phyloP scores from a whole-genome alignment of 352 stramenopile genomes.

The Phytopythium helicoides region DNA sequence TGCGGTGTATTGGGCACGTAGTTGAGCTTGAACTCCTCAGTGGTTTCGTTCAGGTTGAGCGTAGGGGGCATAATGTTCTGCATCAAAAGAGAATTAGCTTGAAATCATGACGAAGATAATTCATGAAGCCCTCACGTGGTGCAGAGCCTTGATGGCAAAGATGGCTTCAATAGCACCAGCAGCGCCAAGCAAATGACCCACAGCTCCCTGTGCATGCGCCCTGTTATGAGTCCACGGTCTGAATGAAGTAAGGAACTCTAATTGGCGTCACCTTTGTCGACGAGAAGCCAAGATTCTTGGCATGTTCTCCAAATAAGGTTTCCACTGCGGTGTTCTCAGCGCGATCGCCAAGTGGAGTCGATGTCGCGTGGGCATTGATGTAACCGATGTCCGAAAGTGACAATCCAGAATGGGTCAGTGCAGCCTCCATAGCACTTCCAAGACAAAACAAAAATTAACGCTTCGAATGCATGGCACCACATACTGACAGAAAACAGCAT shows the following conservation, averaged over 20 bases:
- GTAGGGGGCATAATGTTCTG: constrained; percentile 92
- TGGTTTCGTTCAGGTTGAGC: constrained; percentile 87
- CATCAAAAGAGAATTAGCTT: too few species aligned
- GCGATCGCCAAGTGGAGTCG: constrained; percentile 96
- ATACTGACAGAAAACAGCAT: neutral
- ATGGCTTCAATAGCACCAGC: constrained; percentile 96
- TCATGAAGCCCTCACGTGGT: constrained; percentile 49
- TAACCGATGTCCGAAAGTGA: constrained; percentile 92
- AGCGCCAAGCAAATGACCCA: constrained; percentile 95
- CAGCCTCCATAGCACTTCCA: constrained; percentile 89
- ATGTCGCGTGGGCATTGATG: constrained; percentile 98
- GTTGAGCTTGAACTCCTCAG: constrained; percentile 81
- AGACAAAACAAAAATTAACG: neutral
- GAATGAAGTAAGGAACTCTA: too few species aligned
- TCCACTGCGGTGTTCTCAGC: constrained; percentile 93
- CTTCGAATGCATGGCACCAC: neutral
- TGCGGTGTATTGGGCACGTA: constrained; percentile 73
- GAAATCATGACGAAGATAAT: too few species aligned
- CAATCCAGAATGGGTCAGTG: constrained; percentile 78
- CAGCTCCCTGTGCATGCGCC: constrained; percentile 81
- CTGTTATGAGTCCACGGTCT: too few species aligned
- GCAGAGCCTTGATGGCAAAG: constrained; percentile 92
- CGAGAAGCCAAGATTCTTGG: constrained; percentile 57
- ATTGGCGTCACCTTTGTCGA: constrained; percentile 65
- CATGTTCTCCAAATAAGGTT: constrained; percentile 69